A percentile compares a stretch with the other conserved stretches of the same genome.
These are phyloP conservation scores for Cornus controversa DNA, from an alignment of 148 eudicot genomes.

Conservation along the genomic window DNA sequence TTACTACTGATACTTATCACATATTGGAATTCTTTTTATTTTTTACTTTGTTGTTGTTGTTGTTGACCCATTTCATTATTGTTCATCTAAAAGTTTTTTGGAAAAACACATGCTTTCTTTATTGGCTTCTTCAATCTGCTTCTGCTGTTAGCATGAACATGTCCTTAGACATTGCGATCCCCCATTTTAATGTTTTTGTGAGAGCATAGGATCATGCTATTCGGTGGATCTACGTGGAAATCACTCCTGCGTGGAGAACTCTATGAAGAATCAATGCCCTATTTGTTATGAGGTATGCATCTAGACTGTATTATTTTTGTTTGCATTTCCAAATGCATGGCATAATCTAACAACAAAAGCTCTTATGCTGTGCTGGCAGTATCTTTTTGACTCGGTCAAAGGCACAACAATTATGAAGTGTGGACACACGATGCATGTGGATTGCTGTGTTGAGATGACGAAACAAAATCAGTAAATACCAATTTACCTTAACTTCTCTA, in stretches of 20 bases:
- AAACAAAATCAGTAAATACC: conserved; percentile 54
- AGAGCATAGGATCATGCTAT: conserved; percentile 75
- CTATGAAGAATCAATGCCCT: conserved; percentile 90
- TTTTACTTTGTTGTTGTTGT: too few relatives aligned
- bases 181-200: not conserved
- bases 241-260: conserved; percentile 76
- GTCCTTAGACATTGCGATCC: not conserved
- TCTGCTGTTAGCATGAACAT: not conserved
- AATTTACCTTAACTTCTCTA: conserved; percentile 5
- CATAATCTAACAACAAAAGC: not conserved
- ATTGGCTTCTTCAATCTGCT: not conserved
- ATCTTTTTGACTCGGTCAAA: conserved; percentile 80
- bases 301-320: not conserved
- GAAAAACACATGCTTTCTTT: too few relatives aligned
- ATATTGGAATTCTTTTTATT: too few relatives aligned
- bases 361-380: conserved; percentile 38
- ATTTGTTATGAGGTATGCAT: conserved; percentile 85
- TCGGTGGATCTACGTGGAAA: conserved; percentile 53
- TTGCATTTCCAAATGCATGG: not conserved
- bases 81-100: too few relatives aligned
- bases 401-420: conserved; percentile 59
- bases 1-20: too few relatives aligned
- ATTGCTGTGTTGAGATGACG: conserved; percentile 54
- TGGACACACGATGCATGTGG: conserved; percentile 82
- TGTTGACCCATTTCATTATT: too few relatives aligned